Evolutionary conservation across 2,329 filamentous ascomycete genomes (phyloP).

Genomic region (Zymoseptoria pseudotritici): DNA sequence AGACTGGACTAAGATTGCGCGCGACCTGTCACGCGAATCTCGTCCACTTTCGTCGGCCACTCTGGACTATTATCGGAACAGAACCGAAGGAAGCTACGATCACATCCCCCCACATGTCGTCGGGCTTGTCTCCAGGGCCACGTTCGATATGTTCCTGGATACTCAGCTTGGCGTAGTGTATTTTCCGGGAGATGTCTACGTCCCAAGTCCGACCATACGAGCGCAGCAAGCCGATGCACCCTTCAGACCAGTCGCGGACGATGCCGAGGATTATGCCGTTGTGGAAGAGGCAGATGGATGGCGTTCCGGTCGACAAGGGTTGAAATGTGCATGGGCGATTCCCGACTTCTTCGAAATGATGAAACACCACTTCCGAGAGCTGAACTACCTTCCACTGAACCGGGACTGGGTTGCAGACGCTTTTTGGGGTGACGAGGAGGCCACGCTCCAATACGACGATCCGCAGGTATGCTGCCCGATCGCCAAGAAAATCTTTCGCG

Average conservation of each 20-base stretch:
- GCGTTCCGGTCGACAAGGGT: neutral
- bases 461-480: neutral
- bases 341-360: slow-evolving; percentile 1
- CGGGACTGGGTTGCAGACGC: neutral
- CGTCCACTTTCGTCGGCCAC: neutral
- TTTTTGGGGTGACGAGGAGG: neutral
- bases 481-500: neutral
- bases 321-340: neutral
- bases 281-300: neutral
- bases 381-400: neutral
- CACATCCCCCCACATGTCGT: neutral
- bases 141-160: slow-evolving; percentile 1
- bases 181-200: neutral
- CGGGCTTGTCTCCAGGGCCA: neutral
- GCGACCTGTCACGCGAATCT: neutral
- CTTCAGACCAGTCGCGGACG: neutral
- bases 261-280: neutral
- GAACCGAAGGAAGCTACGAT: neutral
- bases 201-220: neutral
- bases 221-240: neutral
- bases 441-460: neutral
- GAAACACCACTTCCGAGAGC: neutral
- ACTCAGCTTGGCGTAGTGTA: neutral
- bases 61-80: neutral
- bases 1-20: neutral